Conservation (phyloP, 495 filamentous ascomycete genomes). For the Xylaria cubensis region DNA sequence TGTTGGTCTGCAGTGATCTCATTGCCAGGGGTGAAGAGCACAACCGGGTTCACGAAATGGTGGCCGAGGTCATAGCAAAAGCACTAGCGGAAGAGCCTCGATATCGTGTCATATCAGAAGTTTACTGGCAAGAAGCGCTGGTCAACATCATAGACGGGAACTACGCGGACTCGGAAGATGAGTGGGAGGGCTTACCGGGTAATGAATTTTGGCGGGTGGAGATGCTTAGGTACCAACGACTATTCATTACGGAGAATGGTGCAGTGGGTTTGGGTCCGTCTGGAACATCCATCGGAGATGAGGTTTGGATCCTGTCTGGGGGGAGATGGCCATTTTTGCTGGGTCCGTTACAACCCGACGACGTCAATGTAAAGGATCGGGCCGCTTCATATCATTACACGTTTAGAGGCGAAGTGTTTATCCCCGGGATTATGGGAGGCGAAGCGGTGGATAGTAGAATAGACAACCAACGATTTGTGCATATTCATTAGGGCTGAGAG, state of each 20-base stretch:
- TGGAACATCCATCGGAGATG: conserved; percentile 21
- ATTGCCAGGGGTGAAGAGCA: conserved; percentile 6
- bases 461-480: conserved; percentile 19
- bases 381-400: conserved; percentile 19
- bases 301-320: conserved; percentile 30
- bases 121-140: conserved; percentile 16
- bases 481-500: conserved; percentile 23
- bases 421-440: conserved; percentile 25
- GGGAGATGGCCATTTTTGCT: conserved; percentile 29
- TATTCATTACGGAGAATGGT: conserved; percentile 29
- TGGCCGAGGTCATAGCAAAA: neutral
- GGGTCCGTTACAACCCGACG: conserved; percentile 7
- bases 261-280: conserved; percentile 29
- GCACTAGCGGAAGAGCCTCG: conserved; percentile 23
- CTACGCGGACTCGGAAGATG: neutral
- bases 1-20: conserved; percentile 4
- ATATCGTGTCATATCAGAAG: conserved; percentile 18
- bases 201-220: conserved; percentile 2
- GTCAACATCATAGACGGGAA: conserved; percentile 5
- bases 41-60: neutral
- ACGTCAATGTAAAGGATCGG: neutral
- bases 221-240: conserved; percentile 22
- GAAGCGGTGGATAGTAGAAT: conserved; percentile 26
- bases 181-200: neutral
- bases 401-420: conserved; percentile 25